Evolutionary conservation across 805 yeast genomes (phyloP), one percentile per base, ranked within the genome.

Genomic region (Kuraishia capsulata): DNA sequence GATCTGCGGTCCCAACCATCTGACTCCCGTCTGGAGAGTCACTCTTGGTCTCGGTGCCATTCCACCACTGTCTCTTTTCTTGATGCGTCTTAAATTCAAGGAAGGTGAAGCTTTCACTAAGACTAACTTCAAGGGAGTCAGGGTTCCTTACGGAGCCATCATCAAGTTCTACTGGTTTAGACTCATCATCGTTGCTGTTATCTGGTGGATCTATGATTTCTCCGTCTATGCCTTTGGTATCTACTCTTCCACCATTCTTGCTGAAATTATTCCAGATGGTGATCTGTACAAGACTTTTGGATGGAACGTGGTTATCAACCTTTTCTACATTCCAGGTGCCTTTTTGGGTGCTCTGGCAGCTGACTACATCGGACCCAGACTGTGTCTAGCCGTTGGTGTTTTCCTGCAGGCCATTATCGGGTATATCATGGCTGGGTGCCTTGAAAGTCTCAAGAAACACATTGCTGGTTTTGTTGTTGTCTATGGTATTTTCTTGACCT

Each of bases 121-220:
- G 56, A 67, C 79, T 54, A 73, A 78, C 57, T 78, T 89, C 66
- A 80, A 80, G 49, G 67, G 67, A 19, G 75, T 71, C 14, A 57
- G 54, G 36, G 71, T 76, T 45, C 97, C 97, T 37, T 78, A 81
- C 62, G 54, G 72, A 62, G 64, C 78, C 21, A 71, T 81, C 36
- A 42, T 88, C 49, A 86, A 82, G 59, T 84, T 78, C 57, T 89
- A 90, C 62, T 82, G 95, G 83, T 81, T 81, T 49, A 75, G 96
- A 57, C 62, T 88, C 42, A 33, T 66, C 9, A 64, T 86, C 34
- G 84, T 86, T 23, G 66, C 89, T 4, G 49, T 83, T 36, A 76
- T 89, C 51, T 89, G 97, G 97, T 88, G 86, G 66, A 67, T 87
- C 51, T 89, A 89, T 57, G 95, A 90, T 62, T 86, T 89, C 60